Evolutionary conservation across 1,139 yeast genomes (phyloP), one percentile per base, ranked within the genome.

Genomic region (Saccharomyces hybrid): DNA sequence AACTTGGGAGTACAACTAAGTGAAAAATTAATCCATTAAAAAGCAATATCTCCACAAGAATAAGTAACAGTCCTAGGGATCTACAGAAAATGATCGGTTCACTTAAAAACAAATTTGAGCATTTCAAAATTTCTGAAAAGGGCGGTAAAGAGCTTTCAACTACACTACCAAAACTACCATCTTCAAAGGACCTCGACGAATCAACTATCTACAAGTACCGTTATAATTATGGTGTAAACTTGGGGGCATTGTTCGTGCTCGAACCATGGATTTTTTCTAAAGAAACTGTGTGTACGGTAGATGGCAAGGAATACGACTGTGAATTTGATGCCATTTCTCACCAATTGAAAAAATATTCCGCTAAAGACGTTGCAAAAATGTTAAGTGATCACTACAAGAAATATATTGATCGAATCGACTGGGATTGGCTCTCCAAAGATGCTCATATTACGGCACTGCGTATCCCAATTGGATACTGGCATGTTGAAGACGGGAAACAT

Each of bases 401-500:
- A n/a, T 91, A 82, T 68, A 75, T 86, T 62, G 69, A 70, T 38
- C 77, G 77, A 9, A 61, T 65, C 23, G 97, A 93, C 66, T 90
- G 97, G 96, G 67, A 77, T 19, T 89, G 90, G 88, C 71, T 93
- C 47, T 51, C 53, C 14, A 70, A 74, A 50, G 74, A 76, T 23
- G 81, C 79, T 50, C 85, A 86, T 7, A 88, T 88, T 19, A 89
- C 88, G 14, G 79, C 90, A 0, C 78, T 93, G 7, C 77, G 99
- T 61, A 77, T 91, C 6, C 98, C 99, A 3, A 72, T 93, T 60
- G 98, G 98, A 0, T 93, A 87, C 70, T 93, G 97, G 97, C 84
- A 81, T 56, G 81, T 90, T 9, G 79, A 75, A 50, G 84, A 84
- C n/a, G 88, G 88, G 1, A 62, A 64, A n/a, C 85, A 75, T 66